These are phyloP conservation scores for Hippophae gyantsensis DNA, from an alignment of 306 rosid species.

Conservation along the genomic window DNA sequence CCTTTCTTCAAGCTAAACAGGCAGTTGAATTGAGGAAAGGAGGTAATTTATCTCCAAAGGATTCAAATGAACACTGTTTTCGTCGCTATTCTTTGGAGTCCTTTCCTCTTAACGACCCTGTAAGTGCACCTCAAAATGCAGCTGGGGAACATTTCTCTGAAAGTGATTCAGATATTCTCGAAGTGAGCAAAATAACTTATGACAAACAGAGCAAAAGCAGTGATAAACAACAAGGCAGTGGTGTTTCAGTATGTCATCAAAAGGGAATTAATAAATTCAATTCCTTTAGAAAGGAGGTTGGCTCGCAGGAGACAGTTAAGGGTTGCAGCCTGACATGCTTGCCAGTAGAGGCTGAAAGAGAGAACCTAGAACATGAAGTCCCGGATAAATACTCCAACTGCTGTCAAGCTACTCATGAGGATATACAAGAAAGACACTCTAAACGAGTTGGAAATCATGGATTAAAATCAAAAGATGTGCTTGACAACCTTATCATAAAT, in stretches of 20 bases:
- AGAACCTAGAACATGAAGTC: constrained; percentile 4
- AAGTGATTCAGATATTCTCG: constrained; percentile 13
- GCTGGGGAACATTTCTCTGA: constrained; percentile 40
- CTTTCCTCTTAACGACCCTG: constrained; percentile 35
- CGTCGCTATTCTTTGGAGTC: constrained; percentile 48
- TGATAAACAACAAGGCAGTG: constrained; percentile 11
- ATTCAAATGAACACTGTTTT: constrained; percentile 37
- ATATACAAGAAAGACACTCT: constrained; percentile 18
- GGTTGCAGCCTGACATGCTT: constrained; percentile 5
- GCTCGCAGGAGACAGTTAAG: constrained; percentile 15
- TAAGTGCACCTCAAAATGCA: constrained; percentile 39
- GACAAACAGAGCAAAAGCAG: constrained; percentile 20
- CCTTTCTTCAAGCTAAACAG: constrained; percentile 63
- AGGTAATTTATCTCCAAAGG: constrained; percentile 30
- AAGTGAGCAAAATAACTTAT: constrained; percentile 18
- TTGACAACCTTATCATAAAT: constrained; percentile 21
- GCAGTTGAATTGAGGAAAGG: constrained; percentile 28
- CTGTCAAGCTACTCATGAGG: constrained; percentile 17
- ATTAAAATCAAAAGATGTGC: constrained; percentile 15
- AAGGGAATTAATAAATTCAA: constrained; percentile 18
- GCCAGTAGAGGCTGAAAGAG: constrained; percentile 12
- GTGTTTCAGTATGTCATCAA: constrained; percentile 11
- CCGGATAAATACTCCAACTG: constrained; percentile 16
- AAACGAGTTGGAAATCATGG: constrained; percentile 17
- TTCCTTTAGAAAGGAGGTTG: constrained; percentile 19